A percentile compares a stretch with the other conserved stretches of the same genome.
Conservation (phyloP, 1,284 basidiomycete species). For the Puccinia horiana region DNA sequence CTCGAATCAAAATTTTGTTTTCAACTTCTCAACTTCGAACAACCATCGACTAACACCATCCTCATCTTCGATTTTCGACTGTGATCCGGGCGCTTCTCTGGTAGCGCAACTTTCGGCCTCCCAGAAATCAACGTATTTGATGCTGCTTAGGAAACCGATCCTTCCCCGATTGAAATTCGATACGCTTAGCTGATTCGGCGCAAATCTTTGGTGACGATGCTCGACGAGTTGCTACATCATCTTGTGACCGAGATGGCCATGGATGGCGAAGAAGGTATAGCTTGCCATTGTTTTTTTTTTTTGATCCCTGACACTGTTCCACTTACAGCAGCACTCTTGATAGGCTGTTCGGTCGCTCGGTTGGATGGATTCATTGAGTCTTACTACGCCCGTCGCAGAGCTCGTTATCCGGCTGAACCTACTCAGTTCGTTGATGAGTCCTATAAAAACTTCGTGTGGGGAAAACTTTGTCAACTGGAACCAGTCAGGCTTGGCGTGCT, state of each 20-base stretch:
- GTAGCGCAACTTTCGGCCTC: too few relatives aligned
- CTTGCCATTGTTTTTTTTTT: not conserved
- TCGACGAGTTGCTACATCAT: conserved; percentile 40
- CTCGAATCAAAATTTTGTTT: too few relatives aligned
- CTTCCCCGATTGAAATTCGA: not conserved
- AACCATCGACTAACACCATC: too few relatives aligned
- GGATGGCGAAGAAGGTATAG: conserved; percentile 49
- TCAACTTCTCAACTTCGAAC: too few relatives aligned
- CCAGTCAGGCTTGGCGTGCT: conserved; percentile 46
- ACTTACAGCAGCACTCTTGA: conserved; percentile 8
- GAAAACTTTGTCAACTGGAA: conserved; percentile 42
- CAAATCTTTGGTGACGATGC: conserved; percentile 19
- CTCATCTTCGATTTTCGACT: too few relatives aligned
- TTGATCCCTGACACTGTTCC: not conserved
- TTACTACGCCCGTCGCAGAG: conserved; percentile 30
- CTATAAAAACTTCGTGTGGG: conserved; percentile 49
- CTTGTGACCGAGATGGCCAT: conserved; percentile 48
- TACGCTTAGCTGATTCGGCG: not conserved
- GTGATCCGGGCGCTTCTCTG: too few relatives aligned
- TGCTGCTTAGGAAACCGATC: not conserved
- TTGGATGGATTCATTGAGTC: conserved; percentile 48
- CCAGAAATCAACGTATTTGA: not conserved
- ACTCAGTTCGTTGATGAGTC: conserved; percentile 33
- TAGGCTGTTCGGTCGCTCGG: conserved; percentile 45
- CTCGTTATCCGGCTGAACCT: conserved; percentile 33